Conservation (phyloP, 139 green algal genomes). For the Zygnema cylindricum region DNA sequence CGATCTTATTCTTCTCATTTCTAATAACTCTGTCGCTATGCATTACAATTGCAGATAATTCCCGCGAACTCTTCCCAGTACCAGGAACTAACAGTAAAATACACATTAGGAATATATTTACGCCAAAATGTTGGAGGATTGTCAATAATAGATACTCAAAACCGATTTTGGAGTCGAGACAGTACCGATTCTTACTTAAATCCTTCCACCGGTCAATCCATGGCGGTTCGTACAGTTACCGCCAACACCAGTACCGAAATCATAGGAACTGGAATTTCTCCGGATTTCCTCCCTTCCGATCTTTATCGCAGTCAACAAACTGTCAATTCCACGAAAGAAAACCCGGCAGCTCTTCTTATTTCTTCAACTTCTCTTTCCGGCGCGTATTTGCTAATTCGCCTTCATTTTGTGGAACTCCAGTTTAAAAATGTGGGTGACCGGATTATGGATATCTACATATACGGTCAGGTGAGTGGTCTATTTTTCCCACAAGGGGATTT, state of each 20-base stretch:
- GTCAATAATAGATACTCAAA: background rate
- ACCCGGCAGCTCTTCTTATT: background rate
- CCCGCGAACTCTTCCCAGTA: background rate
- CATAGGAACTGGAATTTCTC: background rate
- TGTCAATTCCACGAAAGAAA: background rate
- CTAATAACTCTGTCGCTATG: background rate
- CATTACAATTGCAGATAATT: background rate
- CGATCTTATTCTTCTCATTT: too few species aligned
- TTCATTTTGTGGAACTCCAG: slow-evolving; percentile 7
- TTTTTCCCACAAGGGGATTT: too few species aligned
- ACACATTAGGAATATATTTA: background rate
- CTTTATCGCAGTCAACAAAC: background rate
- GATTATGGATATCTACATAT: slow-evolving; percentile 20
- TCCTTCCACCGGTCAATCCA: background rate
- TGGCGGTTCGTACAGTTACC: background rate
- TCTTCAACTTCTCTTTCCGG: background rate
- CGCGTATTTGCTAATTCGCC: background rate
- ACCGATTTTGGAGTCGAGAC: background rate
- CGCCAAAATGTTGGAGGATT: background rate
- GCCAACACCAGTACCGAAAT: background rate
- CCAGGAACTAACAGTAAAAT: background rate
- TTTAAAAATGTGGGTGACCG: background rate
- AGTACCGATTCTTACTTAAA: background rate
- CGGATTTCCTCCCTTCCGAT: background rate
- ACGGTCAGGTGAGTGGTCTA: background rate